phyloP scores from a whole-genome alignment of 2,329 filamentous ascomycete species.

The Basipetospora sp. region DNA sequence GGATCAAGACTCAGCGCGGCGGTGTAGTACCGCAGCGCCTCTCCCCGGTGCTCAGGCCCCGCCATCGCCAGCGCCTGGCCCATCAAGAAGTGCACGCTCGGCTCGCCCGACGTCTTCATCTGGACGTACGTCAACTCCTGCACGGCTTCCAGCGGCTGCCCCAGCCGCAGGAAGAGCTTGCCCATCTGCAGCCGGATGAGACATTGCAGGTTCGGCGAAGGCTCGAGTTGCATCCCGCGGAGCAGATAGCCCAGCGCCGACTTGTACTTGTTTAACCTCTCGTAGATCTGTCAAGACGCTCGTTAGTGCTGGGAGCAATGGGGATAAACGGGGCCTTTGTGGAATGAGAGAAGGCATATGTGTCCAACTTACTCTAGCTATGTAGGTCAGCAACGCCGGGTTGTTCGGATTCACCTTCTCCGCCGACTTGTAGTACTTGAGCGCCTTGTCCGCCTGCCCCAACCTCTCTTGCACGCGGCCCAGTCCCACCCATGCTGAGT shows the following conservation, averaged over 20 bases:
- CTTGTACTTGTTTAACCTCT: conserved; percentile 7
- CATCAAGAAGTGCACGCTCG: conserved; percentile 7
- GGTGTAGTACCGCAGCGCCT: conserved; percentile 4
- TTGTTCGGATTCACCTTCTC: conserved; percentile 11
- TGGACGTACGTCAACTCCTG: conserved; percentile 5
- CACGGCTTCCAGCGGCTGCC: conserved; percentile 6
- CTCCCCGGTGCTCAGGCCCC: conserved; percentile 4
- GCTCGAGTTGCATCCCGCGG: conserved; percentile 6
- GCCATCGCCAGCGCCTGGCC: conserved; percentile 7
- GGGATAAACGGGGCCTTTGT: no score
- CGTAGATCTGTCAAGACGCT: conserved; percentile 6
- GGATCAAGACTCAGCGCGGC: conserved; percentile 5
- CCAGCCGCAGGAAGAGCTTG: conserved; percentile 5
- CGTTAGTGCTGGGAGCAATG: neutral
- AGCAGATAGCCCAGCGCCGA: conserved; percentile 4
- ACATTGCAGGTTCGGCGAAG: conserved; percentile 3
- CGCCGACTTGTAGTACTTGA: conserved; percentile 10
- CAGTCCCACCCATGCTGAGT: conserved; percentile 11
- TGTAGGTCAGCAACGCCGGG: conserved; percentile 11
- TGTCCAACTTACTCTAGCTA: conserved; percentile 9
- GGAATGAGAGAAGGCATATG: no score
- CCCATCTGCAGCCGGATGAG: conserved; percentile 7
- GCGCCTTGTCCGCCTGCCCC: conserved; percentile 9
- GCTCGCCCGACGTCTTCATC: conserved; percentile 6
- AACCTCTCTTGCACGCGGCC: conserved; percentile 10